Evolutionary conservation across 164 flowering plant species (phyloP), one percentile per base, ranked within the genome.

Genomic region (Sextonia rubra): DNA sequence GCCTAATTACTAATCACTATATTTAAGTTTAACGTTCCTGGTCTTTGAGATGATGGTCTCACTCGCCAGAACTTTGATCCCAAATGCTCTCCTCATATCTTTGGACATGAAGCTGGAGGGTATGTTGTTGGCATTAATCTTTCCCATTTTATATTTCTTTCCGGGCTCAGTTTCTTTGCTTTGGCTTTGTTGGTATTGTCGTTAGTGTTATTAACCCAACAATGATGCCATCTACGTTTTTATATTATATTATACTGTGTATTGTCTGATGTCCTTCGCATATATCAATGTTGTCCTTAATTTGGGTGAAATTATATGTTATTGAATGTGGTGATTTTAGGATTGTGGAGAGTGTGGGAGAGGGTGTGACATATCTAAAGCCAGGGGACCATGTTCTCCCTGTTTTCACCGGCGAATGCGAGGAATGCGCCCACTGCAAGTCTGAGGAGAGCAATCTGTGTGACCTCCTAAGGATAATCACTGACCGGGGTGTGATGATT

Each of bases 401-500:
- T 2, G 80, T 86, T 24, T 89, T 89, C 80, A 89, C 89, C 0
- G 90, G 90, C 26, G 93, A 87, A 71, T 89, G 89, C 77, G 73
- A 74, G 73, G 88, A 89, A 2, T 87, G 93, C 52, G 66, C 67
- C 2, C 90, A 87, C 77, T 89, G 91, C 76, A 86, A 85, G 56
- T 87, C 90, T 4, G 83, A 83, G 25, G 90, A 85, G 66, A 89
- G 93, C 85, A 89, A 89, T 80, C 80, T 87, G 93, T 89, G 93
- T 73, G 81, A 82, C 23, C 88, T 86, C 4, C 86, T 89, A 3
- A 80, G 89, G 78, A 82, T 83, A 47, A 86, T 87, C 83, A 80
- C 86, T 0, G 90, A 87, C 63, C 69, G 91, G 18, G 93, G 90
- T 0, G 90, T 86, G 9, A 87, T 87, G 93, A 71, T 89, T 4